Base-by-base conservation (phyloP, 345 rosid species). In the Microthlaspi erraticum region DNA sequence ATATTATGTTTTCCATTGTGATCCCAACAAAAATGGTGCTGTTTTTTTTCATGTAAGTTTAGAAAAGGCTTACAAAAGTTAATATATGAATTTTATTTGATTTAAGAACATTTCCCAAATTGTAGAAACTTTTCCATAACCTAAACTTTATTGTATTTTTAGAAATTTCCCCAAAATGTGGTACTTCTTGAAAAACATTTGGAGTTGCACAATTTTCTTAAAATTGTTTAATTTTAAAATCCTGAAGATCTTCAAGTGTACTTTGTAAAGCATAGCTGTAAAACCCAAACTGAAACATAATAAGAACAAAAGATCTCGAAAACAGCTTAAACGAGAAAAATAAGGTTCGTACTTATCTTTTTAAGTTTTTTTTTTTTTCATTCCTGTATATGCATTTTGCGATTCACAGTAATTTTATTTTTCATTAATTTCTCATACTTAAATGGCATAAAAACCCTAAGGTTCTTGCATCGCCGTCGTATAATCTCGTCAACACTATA, bases 401-500 rank as follows among this genome's bases (percentile, higher is more conserved):
- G 60, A 44, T 64, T 16, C 32, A 38, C 66, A 39, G 63, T 61
- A 61, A 61, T 10, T 39, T 33, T 14, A 31, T 2, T 29, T 60
- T 69, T 68, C 74, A 70, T 77, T 75, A 77, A 75, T 81, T 70
- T 74, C 26, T 26, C 65, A n/a, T 74, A 42, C 75, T 54, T 56
- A 66, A 66, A 78, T 65, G 70, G 67, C 72, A 61, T 88, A 88
- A 92, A 89, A 89, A 68, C 92, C 98, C 97, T 87, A 90, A 85
- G 94, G 96, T 87, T 90, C 91, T 88, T 90, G 83, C 77, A 83
- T 83, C 90, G 96, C 97, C 97, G 97, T 90, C 95, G 75, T 75
- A 82, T 81, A 83, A 75, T 84, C 86, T 85, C 83, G 80, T 85
- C 77, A 44, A 72, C 67, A 66, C 66, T 62, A 78, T 59, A 73